Base-by-base conservation (phyloP, 169 alveolate species). In the Plasmodium coatneyi region DNA sequence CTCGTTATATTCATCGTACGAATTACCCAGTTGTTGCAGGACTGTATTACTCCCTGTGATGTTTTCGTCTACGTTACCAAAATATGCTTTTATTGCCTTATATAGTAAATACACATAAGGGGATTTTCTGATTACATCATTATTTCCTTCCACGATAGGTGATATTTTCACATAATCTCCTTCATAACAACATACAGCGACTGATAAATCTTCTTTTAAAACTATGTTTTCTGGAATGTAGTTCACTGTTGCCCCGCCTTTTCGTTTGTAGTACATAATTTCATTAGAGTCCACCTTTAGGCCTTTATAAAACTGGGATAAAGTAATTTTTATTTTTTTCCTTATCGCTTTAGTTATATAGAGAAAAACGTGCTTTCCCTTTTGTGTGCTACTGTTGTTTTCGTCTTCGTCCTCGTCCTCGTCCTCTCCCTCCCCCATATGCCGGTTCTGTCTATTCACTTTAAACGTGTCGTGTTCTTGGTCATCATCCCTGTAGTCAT, bases 151-250 rank as follows among this genome's bases (percentile, higher is more conserved):
- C 19, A 39, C 32, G 28, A 36, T 72, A 34, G 71, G 30, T 5
- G 9, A 14, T 2, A 72, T 54, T 41, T 89, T 91, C 19, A 86
- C 30, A 76, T 80, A 80, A 66, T 80, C 87, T 34, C 54, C 83
- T 41, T 89, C 60, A 43, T 89, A 28, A 39, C 94, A 89, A 89
- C 94, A 89, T 39, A 66, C 71, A 9, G 80, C 10, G 54, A 80
- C 30, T 41, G 43, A 79, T 46, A 41, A 79, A 22, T 76, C 19
- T 6, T 39, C 14, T 56, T 41, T 19, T 66, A 89, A 36, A 36
- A 60, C 32, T 41, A 89, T 89, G 10, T 66, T 80, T 16, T 78
- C 83, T 72, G 80, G 60, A 30, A 41, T 36, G 71, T 79, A 43
- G 82, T 56, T 66, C 41, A 80, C 72, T 39, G 82, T 79, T 80